Evolutionary conservation across 2,329 filamentous ascomycete genomes (phyloP).

Genomic region (Davidsoniella australis): DNA sequence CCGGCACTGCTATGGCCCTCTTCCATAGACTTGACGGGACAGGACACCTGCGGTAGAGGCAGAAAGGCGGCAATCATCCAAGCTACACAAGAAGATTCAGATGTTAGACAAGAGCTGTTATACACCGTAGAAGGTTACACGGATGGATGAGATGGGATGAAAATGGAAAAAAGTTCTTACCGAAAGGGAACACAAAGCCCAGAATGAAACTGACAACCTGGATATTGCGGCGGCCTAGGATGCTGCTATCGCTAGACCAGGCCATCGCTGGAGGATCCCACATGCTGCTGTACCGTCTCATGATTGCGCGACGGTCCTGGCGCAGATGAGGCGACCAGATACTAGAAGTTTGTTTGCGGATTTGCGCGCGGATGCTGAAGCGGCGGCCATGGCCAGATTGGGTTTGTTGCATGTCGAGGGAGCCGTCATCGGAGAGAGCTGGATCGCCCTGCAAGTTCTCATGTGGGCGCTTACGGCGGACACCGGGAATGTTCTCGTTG

Average conservation of each 20-base stretch:
- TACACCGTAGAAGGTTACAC: not conserved
- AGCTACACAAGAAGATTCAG: slow-evolving; percentile 25
- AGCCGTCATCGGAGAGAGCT: slow-evolving; percentile 16
- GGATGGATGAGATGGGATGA: slow-evolving; percentile 12
- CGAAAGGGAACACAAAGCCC: slow-evolving; percentile 62
- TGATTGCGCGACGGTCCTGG: slow-evolving; percentile 39
- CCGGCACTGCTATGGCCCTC: slow-evolving; percentile 20
- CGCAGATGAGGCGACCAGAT: slow-evolving; percentile 61
- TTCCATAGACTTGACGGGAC: slow-evolving; percentile 31
- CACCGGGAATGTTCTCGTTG: slow-evolving; percentile 27
- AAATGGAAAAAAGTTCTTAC: slow-evolving; percentile 26
- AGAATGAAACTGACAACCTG: slow-evolving; percentile 60
- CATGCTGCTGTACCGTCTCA: slow-evolving; percentile 22
- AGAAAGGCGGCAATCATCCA: slow-evolving; percentile 69
- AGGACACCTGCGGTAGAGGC: slow-evolving; percentile 46
- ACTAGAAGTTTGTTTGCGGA: slow-evolving; percentile 34
- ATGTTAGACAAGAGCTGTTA: not conserved
- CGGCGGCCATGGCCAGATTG: slow-evolving; percentile 2
- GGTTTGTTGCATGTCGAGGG: not conserved
- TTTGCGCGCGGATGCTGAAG: slow-evolving; percentile 11
- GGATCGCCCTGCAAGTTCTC: slow-evolving; percentile 28
- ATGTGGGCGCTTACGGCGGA: slow-evolving; percentile 20
- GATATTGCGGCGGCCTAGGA: slow-evolving; percentile 50
- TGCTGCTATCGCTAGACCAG: slow-evolving; percentile 41
- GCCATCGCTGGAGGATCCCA: slow-evolving; percentile 61